Conservation (phyloP, 169 alveolate species). For the Babesia bovis region DNA sequence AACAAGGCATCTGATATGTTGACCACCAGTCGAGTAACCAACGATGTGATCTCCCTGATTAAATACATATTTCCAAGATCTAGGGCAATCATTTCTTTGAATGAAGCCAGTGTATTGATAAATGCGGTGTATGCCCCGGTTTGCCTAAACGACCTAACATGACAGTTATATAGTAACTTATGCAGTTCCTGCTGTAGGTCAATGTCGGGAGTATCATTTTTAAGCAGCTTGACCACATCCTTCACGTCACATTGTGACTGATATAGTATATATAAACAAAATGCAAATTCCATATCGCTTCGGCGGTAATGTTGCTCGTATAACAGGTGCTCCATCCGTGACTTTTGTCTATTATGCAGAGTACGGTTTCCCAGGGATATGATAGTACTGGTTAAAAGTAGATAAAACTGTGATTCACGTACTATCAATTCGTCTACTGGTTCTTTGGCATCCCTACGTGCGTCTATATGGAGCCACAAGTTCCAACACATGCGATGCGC, state of each 20-base stretch:
- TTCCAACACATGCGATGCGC: conserved; percentile 63
- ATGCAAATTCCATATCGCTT: conserved; percentile 17
- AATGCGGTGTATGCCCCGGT: not conserved
- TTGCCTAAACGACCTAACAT: not conserved
- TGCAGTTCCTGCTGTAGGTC: not conserved
- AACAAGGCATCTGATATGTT: conserved; percentile 13
- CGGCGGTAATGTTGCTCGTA: conserved; percentile 13
- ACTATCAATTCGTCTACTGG: conserved; percentile 24
- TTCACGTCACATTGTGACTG: not conserved
- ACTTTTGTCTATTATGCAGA: conserved; percentile 14
- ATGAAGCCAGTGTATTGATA: not conserved
- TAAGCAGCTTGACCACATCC: conserved; percentile 1
- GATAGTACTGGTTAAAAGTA: conserved; percentile 40
- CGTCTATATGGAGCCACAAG: conserved; percentile 30
- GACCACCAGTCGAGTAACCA: not conserved
- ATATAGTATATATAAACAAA: conserved; percentile 16
- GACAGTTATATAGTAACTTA: not conserved
- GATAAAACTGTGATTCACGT: conserved; percentile 42
- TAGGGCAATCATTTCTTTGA: not conserved
- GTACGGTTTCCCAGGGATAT: conserved; percentile 4
- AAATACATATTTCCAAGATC: not conserved
- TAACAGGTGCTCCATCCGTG: conserved; percentile 29
- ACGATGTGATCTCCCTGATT: not conserved
- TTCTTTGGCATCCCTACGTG: not conserved
- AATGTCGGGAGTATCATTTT: not conserved